Base-by-base conservation (phyloP, 306 rosid species). In the Cicer chorassanicum region DNA sequence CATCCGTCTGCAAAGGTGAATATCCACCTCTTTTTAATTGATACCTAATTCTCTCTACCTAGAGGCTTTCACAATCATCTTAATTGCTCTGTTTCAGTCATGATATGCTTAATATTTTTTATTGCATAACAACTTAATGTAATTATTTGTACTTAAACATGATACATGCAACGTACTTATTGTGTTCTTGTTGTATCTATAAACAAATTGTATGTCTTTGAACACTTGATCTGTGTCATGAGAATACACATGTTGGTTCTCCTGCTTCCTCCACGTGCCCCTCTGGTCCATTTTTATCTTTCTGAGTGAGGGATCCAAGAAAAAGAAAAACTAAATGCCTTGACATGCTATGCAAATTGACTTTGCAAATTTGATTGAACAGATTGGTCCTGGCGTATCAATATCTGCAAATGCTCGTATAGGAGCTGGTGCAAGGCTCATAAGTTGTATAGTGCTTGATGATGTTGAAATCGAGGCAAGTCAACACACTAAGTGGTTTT, bases 341-440 rank as follows among this genome's bases (percentile, higher is more conserved):
- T 55, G 14, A 12, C 13, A 55, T 73, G 50, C 68, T 59, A 75
- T 81, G 68, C 71, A 68, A 67, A n/a, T 38, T 79, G 57, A 80
- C 79, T 29, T 10, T 59, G 68, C 74, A 70, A 61, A 36, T 69
- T 7, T 51, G 64, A 49, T 84, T 59, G 51, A 69, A 77, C 93
- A 94, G 99, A 90, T 94, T 36, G 99, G 99, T 44, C 97, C 99
- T 11, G 84, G 89, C 48, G 99, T 94, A 43, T 94, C 97, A 13
- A 94, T 94, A 79, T 90, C 96, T 57, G 99, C 99, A 81, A 94
- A 94, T 87, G 99, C 97, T 76, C 97, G 96, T 56, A 82, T 94
- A 38, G 99, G 96, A 63, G 91, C 96, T 46, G 98, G 99, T 54
- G 90, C 88, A 65, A 90, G 99, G 86, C 98, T 94, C 74, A 87